These are phyloP conservation scores for Trichosporon sp. DNA, from an alignment of 1,284 basidiomycete genomes.

Conservation along the genomic window DNA sequence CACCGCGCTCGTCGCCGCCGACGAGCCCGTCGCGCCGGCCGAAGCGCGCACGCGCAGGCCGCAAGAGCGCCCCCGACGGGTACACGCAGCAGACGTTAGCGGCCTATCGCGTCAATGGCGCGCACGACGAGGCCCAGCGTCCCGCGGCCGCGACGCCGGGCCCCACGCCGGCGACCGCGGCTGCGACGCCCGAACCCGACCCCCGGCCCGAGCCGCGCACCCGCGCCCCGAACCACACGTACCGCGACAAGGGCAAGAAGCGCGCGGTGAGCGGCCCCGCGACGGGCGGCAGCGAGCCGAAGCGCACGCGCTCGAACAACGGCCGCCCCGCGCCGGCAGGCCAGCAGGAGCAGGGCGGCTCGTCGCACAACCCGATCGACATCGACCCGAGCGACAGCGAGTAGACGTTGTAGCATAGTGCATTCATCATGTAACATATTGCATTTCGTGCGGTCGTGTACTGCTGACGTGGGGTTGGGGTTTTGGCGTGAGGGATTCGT, in stretches of 20 bases:
- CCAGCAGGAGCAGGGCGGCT: neutral
- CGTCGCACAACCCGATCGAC: neutral
- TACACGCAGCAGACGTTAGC: neutral
- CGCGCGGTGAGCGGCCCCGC: neutral
- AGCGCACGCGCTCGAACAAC: neutral
- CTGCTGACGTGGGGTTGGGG: too few species aligned
- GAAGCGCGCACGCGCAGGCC: neutral
- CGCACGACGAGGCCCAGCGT: too few species aligned
- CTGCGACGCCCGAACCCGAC: too few species aligned
- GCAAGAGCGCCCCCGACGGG: neutral
- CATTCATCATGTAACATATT: constrained; percentile 3
- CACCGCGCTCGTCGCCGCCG: neutral
- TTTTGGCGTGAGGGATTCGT: too few species aligned
- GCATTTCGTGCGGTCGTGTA: too few species aligned
- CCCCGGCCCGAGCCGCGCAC: too few species aligned
- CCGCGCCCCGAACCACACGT: neutral
- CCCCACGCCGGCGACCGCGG: too few species aligned
- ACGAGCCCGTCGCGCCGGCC: neutral
- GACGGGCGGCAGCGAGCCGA: neutral
- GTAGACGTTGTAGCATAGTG: constrained; percentile 4
- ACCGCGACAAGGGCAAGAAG: neutral
- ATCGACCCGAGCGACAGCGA: neutral
- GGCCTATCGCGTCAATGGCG: neutral
- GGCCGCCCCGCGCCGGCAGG: neutral
- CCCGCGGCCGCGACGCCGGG: too few species aligned